A percentile compares a stretch with the other conserved stretches of the same genome.
phyloP scores from a whole-genome alignment of 106 monocot species.

The Dioscorea alata region DNA sequence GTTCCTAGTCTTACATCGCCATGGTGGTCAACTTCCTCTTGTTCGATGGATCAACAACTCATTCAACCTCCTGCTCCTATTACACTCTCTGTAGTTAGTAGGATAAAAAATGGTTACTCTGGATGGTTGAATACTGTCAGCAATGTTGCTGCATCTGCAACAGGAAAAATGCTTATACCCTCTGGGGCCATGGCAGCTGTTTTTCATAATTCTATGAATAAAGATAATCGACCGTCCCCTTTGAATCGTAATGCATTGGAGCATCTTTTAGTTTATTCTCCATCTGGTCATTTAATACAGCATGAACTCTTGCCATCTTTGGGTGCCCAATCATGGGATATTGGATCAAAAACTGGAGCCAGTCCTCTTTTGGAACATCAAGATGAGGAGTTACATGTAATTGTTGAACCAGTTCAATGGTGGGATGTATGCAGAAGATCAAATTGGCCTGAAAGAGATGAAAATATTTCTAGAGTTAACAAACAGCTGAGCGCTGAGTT shows the following conservation, averaged over 20 bases:
- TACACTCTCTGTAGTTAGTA: slow-evolving; percentile 74
- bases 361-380: slow-evolving; percentile 41
- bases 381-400: slow-evolving; percentile 81
- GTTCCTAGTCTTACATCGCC: slow-evolving; percentile 60
- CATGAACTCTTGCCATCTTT: slow-evolving; percentile 68
- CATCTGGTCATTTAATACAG: slow-evolving; percentile 92
- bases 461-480: slow-evolving; percentile 32
- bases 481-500: slow-evolving; percentile 21
- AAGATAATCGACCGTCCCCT: slow-evolving; percentile 3
- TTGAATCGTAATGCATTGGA: slow-evolving; percentile 58
- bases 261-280: slow-evolving; percentile 82
- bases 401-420: slow-evolving; percentile 90
- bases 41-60: slow-evolving; percentile 46
- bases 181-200: slow-evolving; percentile 85
- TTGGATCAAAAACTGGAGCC: slow-evolving; percentile 35
- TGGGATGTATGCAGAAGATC: slow-evolving; percentile 95
- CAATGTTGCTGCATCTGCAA: slow-evolving; percentile 79
- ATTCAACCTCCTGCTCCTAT: slow-evolving; percentile 56
- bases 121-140: slow-evolving; percentile 93
- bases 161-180: slow-evolving; percentile 62
- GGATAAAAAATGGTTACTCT: slow-evolving; percentile 75
- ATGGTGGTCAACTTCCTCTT: slow-evolving; percentile 79
- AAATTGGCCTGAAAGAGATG: slow-evolving; percentile 93
- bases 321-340: slow-evolving; percentile 47
- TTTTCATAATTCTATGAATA: slow-evolving; percentile 63